Evolutionary conservation across 2,329 filamentous ascomycete species (phyloP), one percentile per base, ranked within the genome.

Genomic region (Colletotrichum noveboracense): DNA sequence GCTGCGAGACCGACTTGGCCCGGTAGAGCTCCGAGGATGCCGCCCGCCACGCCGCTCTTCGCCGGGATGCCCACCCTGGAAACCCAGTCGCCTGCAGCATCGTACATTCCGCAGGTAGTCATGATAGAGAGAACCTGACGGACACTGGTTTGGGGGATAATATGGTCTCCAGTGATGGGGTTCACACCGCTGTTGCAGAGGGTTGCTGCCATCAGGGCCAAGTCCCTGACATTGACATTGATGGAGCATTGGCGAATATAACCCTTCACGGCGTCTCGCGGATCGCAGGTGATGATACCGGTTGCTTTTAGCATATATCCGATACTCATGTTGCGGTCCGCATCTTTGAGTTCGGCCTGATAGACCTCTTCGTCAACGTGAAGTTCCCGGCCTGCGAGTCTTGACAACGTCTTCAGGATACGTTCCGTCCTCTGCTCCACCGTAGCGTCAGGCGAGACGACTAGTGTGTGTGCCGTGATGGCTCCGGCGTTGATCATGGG

Each of bases 21-120:
- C 0, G 91, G 84, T 1, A 90, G 75, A 10, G 81, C 71, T 0
- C 71, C 58, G 7, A 76, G 85, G 81, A 77, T 79, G 1, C 83
- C 85, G 0, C 89, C 81, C 2, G 84, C 80, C 5, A 87, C 80
- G 48, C 89, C 87, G 8, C 81, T 78, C 5, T 80, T 72, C 0
- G 87, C 91, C 0, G 93, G 91, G 60, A 93, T 87, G 34, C 89
- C 88, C 5, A 93, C 91, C 74, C 93, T 88, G 2, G 89, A 89
- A 0, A 90, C 89, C 77, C 95, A 93, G 12, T 93, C 75, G 2
- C 93, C 87, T 0, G 91, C 92, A 21, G 90, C 86, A 77, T 93
- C 91, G 14, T 86, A 86, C 84, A 86, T 86, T 34, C 84, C 84
- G 58, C 84, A 86, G 1, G 84, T 86, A 1, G 84, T 85, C 84